Percentiles rank a stretch among this genome's conserved stretches.
These are phyloP conservation scores for Protomyces gravidus DNA, from an alignment of 1,139 yeast genomes.

Conservation along the genomic window DNA sequence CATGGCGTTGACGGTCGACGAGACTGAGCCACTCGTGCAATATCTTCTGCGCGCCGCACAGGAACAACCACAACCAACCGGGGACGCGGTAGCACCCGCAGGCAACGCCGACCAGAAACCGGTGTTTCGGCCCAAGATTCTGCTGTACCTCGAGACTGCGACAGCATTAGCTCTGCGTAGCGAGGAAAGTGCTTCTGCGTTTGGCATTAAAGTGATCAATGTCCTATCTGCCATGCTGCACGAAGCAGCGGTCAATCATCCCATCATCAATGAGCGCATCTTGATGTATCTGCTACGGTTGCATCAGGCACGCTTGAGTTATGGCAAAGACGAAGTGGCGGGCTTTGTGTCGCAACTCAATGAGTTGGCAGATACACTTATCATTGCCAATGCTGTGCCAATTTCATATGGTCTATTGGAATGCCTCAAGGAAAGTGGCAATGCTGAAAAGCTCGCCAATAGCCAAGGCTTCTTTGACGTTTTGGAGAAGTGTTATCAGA, in stretches of 20 bases:
- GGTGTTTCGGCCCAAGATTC: conserved; percentile 10
- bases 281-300: conserved; percentile 16
- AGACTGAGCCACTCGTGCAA: conserved; percentile 3
- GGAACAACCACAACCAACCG: conserved; percentile 2
- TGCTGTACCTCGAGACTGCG: conserved; percentile 21
- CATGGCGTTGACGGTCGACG: conserved; percentile 21
- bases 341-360: not conserved
- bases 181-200: not conserved
- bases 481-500: conserved; percentile 25
- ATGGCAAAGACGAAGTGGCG: not conserved
- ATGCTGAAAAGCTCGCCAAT: not conserved
- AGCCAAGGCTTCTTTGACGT: conserved; percentile 29
- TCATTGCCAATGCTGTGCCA: conserved; percentile 25
- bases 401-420: conserved; percentile 28
- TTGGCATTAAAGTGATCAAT: conserved; percentile 7
- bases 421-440: conserved; percentile 28
- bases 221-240: not conserved
- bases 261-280: conserved; percentile 19
- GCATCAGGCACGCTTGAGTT: not conserved
- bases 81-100: not conserved
- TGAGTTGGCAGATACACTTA: conserved; percentile 5
- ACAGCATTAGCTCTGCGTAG: conserved; percentile 14
- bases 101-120: not conserved
- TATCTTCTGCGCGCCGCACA: conserved; percentile 4
- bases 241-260: not conserved